A percentile compares a stretch with the other conserved stretches of the same genome.
Conservation (phyloP, 1,284 basidiomycete genomes). For the Filobasidium uniguttulatum region DNA sequence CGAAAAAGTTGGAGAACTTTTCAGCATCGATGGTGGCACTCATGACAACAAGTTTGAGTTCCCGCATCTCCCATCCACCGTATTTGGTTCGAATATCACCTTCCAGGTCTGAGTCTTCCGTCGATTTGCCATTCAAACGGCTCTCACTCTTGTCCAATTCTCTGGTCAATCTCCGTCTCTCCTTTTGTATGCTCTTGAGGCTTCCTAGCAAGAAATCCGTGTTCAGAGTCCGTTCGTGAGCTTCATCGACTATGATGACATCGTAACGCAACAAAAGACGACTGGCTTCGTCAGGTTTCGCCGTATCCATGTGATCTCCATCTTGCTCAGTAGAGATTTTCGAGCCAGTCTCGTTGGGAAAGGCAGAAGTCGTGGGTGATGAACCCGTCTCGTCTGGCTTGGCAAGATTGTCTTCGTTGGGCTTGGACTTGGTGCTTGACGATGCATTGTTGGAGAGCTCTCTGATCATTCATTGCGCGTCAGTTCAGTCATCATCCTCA, state of each 20-base stretch:
- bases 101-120: neutral
- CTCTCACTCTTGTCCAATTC: slow-evolving; percentile 23
- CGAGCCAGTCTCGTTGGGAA: too few relatives aligned
- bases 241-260: slow-evolving; percentile 87
- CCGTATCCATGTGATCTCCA: too few relatives aligned
- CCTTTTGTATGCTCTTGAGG: slow-evolving; percentile 68
- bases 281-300: slow-evolving; percentile 13
- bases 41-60: slow-evolving; percentile 87
- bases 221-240: slow-evolving; percentile 86
- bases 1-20: slow-evolving; percentile 79
- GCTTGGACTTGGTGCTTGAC: neutral
- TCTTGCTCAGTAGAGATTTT: too few relatives aligned
- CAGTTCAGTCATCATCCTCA: too few relatives aligned
- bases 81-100: neutral
- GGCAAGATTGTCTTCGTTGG: too few relatives aligned
- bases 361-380: neutral
- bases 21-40: slow-evolving; percentile 92
- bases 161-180: slow-evolving; percentile 46
- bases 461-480: neutral
- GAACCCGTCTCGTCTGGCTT: neutral
- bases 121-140: neutral
- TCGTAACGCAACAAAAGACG: slow-evolving; percentile 66
- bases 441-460: neutral
- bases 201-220: slow-evolving; percentile 90
- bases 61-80: slow-evolving; percentile 17